Base-by-base conservation (phyloP, 164 flowering plant species). In the Tetracentron sinense region DNA sequence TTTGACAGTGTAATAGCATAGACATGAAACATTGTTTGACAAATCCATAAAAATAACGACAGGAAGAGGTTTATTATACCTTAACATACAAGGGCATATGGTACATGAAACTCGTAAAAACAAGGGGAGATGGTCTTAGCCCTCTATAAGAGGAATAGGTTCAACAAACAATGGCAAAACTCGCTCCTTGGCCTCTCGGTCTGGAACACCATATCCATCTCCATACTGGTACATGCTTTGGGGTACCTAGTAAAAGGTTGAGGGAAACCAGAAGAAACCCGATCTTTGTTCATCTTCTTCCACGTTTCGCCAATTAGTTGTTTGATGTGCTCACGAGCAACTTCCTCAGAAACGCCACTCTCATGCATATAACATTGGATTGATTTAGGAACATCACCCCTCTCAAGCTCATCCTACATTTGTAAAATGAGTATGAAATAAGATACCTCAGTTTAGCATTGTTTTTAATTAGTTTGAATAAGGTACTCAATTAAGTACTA, bases 341-440 rank as follows among this genome's bases (percentile, higher is more conserved):
- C 20, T 35, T 53, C 50, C 25, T 54, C 66, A 8, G 51, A 53
- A 35, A 23, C 35, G 0, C 47, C 28, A 11, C 25, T 54, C 6
- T 63, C 50, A 1, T 10, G 17, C 66, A 63, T 63, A 25, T 62
- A 53, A 53, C 66, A 62, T 17, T 20, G 44, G 25, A 62, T 62
- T 35, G 66, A 63, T 7, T 20, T 35, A 2, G 25, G 35, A 63
- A 11, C 30, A 35, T 63, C 66, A 11, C 66, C 66, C 42, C 66
- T 63, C 35, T 53, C 50, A 0, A 53, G 1, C 58, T 63, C 66
- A 3, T 15, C 66, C 59, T 63, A 29, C n/a, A 17, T 1, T n/a
- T n/a, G n/a, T n/a, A n/a, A 26, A 14, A 54, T 4, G n/a, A n/a
- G n/a, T n/a, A n/a, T n/a, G n/a, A n/a, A n/a, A n/a, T n/a, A n/a